phyloP scores from a whole-genome alignment of 1,284 basidiomycete species.

The Chondrostereum purpureum region DNA sequence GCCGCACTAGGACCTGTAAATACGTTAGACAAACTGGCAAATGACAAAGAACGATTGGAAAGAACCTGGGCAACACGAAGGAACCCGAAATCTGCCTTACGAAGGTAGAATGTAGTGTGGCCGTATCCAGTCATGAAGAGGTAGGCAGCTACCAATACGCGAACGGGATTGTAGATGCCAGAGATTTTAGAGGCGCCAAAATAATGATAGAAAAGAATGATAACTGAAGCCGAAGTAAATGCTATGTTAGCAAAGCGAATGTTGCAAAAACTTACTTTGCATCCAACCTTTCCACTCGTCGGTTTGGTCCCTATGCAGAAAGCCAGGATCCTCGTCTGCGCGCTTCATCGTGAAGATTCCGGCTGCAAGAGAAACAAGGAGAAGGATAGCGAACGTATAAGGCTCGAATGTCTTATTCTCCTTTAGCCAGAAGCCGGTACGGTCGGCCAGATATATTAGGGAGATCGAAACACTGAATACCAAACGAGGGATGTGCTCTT shows the following conservation, averaged over 20 bases:
- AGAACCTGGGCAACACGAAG: slow-evolving; percentile 62
- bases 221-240: slow-evolving; percentile 40
- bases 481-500: slow-evolving; percentile 38
- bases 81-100: slow-evolving; percentile 81
- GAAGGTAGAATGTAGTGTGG: slow-evolving; percentile 72
- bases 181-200: slow-evolving; percentile 81
- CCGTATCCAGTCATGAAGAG: slow-evolving; percentile 79
- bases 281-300: slow-evolving; percentile 98
- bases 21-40: slow-evolving; percentile 9
- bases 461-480: slow-evolving; percentile 62
- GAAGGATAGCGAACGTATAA: slow-evolving; percentile 60
- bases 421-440: slow-evolving; percentile 79
- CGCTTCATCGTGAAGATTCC: slow-evolving; percentile 66
- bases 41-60: background rate
- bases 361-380: slow-evolving; percentile 42
- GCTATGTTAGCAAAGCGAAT: slow-evolving; percentile 1
- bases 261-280: slow-evolving; percentile 58
- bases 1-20: slow-evolving; percentile 66
- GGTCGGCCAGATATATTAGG: slow-evolving; percentile 72
- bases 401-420: slow-evolving; percentile 80
- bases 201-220: slow-evolving; percentile 87
- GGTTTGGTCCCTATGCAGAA: slow-evolving; percentile 85
- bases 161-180: slow-evolving; percentile 85
- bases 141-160: slow-evolving; percentile 83
- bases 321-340: slow-evolving; percentile 76